Conservation (phyloP, 306 rosid genomes). For the Glycine latifolia region DNA sequence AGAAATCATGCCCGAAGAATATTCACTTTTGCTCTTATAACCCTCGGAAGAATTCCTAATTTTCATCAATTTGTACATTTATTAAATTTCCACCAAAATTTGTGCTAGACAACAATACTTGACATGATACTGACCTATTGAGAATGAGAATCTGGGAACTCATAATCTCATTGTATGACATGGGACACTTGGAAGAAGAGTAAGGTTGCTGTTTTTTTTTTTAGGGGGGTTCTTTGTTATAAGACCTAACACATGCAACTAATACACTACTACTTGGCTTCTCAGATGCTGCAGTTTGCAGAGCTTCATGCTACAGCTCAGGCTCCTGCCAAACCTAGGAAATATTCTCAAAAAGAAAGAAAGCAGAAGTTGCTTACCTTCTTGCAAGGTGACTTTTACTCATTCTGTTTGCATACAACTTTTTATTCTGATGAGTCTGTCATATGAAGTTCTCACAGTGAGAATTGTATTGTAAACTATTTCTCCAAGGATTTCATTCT, state of each 20-base stretch:
- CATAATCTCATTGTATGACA: slow-evolving; percentile 2
- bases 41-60: not conserved
- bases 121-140: not conserved
- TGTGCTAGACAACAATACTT: not conserved
- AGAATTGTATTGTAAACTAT: slow-evolving; percentile 36
- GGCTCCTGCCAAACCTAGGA: slow-evolving; percentile 79
- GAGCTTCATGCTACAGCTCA: slow-evolving; percentile 82
- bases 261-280: slow-evolving; percentile 47
- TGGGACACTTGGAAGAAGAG: slow-evolving; percentile 8
- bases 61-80: slow-evolving; percentile 2
- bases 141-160: slow-evolving; percentile 35
- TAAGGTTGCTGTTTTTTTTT: not conserved
- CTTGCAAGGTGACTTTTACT: slow-evolving; percentile 76
- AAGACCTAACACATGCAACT: slow-evolving; percentile 19
- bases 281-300: slow-evolving; percentile 97
- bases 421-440: slow-evolving; percentile 33
- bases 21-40: slow-evolving; percentile 4
- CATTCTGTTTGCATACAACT: slow-evolving; percentile 37
- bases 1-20: not conserved
- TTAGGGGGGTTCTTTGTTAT: not conserved
- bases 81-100: slow-evolving; percentile 6
- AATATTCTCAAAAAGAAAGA: slow-evolving; percentile 85
- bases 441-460: slow-evolving; percentile 37
- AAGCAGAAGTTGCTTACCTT: slow-evolving; percentile 87
- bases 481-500: not conserved